Conservation (phyloP, 495 filamentous ascomycete genomes). For the Aspergillus ellipticus region DNA sequence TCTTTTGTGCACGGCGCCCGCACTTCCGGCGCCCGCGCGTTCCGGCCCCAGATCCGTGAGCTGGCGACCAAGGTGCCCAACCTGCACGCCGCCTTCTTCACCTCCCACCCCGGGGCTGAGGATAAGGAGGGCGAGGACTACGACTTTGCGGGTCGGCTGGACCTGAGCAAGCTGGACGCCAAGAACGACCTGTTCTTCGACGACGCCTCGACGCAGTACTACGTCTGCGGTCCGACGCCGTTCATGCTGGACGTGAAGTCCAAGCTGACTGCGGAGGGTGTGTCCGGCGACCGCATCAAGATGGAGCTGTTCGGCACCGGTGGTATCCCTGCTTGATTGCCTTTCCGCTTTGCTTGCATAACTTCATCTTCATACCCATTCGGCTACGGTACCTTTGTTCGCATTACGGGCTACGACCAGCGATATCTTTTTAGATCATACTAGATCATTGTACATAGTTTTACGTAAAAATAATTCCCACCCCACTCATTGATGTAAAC, state of each 20-base stretch:
- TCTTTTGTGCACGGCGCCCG: slow-evolving; percentile 62
- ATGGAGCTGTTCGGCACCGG: slow-evolving; percentile 69
- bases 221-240: slow-evolving; percentile 60
- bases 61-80: slow-evolving; percentile 39
- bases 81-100: slow-evolving; percentile 39
- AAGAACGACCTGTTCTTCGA: slow-evolving; percentile 51
- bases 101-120: slow-evolving; percentile 27
- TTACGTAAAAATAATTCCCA: too few species aligned
- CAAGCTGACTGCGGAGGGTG: slow-evolving; percentile 48
- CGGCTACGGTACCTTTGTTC: too few species aligned
- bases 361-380: too few species aligned
- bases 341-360: too few species aligned
- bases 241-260: slow-evolving; percentile 61
- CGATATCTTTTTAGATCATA: too few species aligned
- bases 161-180: slow-evolving; percentile 49
- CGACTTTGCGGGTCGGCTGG: slow-evolving; percentile 51
- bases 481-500: too few species aligned
- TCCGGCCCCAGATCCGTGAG: slow-evolving; percentile 44
- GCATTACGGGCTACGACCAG: too few species aligned
- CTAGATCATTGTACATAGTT: too few species aligned
- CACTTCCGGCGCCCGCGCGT: slow-evolving; percentile 36
- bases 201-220: slow-evolving; percentile 57
- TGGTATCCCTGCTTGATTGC: slow-evolving; percentile 27
- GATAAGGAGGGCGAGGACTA: slow-evolving; percentile 56
- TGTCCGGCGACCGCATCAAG: slow-evolving; percentile 51